A percentile compares a stretch with the other conserved stretches of the same genome.
These are phyloP conservation scores for Arthrobotrys sphaeroides DNA, from an alignment of 2,329 filamentous ascomycete genomes.

Conservation along the genomic window DNA sequence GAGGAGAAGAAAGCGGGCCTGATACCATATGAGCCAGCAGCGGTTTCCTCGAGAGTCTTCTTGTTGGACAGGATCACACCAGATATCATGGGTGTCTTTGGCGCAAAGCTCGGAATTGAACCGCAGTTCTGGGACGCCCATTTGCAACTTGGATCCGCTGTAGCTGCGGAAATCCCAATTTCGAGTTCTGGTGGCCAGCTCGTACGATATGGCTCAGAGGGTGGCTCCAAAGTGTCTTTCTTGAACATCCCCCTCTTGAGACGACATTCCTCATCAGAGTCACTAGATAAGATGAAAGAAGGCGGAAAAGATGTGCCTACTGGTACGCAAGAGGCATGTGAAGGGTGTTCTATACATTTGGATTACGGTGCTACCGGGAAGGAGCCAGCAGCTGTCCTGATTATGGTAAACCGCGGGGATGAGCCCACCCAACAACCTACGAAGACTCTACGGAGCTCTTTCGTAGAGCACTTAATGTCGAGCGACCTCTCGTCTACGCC, in stretches of 20 bases:
- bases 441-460: conserved; percentile 25
- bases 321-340: background rate
- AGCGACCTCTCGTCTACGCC: background rate
- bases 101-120: conserved; percentile 33
- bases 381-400: conserved; percentile 24
- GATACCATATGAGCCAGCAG: background rate
- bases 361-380: background rate
- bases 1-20: background rate
- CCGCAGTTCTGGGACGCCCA: conserved; percentile 51
- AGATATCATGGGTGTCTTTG: conserved; percentile 38
- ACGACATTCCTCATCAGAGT: conserved; percentile 24
- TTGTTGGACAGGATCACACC: conserved; percentile 33
- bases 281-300: background rate
- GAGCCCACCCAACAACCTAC: background rate
- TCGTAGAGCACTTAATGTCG: conserved; percentile 41
- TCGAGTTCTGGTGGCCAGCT: conserved; percentile 44
- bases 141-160: conserved; percentile 21
- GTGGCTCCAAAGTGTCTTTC: conserved; percentile 38
- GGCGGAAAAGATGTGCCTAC: background rate
- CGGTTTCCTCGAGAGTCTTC: conserved; percentile 21
- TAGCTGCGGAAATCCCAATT: background rate
- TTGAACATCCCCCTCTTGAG: conserved; percentile 47
- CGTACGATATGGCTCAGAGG: conserved; percentile 30
- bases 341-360: conserved; percentile 47
- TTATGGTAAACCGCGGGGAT: conserved; percentile 18